Evolutionary conservation across 345 rosid genomes (phyloP).

Genomic region (Nasturtium officinale): DNA sequence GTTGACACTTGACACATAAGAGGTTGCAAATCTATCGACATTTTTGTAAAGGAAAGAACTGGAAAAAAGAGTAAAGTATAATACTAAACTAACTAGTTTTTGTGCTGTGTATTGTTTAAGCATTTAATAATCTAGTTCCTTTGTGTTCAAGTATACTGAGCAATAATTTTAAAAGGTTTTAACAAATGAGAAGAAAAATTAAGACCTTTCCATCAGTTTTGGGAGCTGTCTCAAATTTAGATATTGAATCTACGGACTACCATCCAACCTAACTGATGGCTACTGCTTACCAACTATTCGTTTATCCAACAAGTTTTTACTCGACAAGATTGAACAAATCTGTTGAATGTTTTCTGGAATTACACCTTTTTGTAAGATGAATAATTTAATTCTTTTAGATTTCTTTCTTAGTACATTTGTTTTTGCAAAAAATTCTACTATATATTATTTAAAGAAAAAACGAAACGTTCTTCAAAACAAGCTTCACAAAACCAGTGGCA

Average conservation of each 20-base stretch:
- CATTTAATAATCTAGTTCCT: not conserved
- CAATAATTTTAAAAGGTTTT: not conserved
- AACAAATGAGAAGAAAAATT: no score
- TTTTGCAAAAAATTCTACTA: not conserved
- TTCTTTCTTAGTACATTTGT: no score
- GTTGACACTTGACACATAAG: constrained; percentile 33
- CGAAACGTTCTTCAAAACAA: constrained; percentile 7
- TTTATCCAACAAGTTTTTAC: not conserved
- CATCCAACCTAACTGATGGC: not conserved
- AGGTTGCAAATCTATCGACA: constrained; percentile 5
- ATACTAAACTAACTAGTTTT: not conserved
- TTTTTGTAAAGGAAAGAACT: constrained; percentile 28
- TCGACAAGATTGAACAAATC: not conserved
- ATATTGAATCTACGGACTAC: not conserved
- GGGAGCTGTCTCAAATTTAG: not conserved
- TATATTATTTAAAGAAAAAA: not conserved
- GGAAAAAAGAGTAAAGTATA: constrained; percentile 8
- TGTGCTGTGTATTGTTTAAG: not conserved
- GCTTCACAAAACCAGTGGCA: not conserved
- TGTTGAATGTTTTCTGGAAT: no score
- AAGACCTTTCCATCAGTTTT: not conserved
- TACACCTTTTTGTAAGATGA: not conserved
- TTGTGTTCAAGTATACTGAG: not conserved
- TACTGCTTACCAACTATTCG: not conserved
- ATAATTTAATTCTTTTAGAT: not conserved